Base-by-base conservation (phyloP, 2,329 filamentous ascomycete species). In the Sarocladiaceae sp. region DNA sequence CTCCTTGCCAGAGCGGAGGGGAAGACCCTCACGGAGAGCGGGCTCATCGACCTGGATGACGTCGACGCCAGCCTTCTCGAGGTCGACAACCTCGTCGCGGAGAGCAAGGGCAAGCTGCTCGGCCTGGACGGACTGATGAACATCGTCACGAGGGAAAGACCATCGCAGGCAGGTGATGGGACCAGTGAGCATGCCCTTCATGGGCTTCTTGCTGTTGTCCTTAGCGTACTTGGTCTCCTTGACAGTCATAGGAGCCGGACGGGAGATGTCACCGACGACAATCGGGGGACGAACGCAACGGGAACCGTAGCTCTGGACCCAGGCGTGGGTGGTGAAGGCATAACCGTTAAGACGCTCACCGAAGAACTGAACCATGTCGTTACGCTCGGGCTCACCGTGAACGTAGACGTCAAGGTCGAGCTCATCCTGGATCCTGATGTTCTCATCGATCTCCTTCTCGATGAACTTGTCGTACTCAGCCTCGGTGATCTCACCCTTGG, bases 291-390 rank as follows among this genome's bases (percentile, higher is more conserved):
- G 90, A 64, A 99, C 94, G 74, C 94, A 99, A 68, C 94, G 94
- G 62, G 94, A 99, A 66, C 94, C 94, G 75, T 99, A 99, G 65
- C 84, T 90, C 83, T 99, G 91, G 53, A 99, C 94, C 94, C 94
- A 99, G 63, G 90, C 94, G 78, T 97, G 89, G 72, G 93, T 97
- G 71, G 94, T 99, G 84, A 99, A 99, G 71, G 91, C 88, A 73
- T 97, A 99, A 67, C 94, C 94, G 66, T 95, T 84, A 58, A 99
- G 83, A 67, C 90, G 88, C 84, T 99, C 94, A 75, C 94, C 94
- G 65, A 99, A 99, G 86, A 97, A 99, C 78, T 99, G 94, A 51
- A 99, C 94, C 94, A 99, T 99, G 86, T 99, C 94, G 79, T 99
- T 99, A 74, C 94, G 91, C 85, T 99, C 94, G 55, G 94, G 94